These are phyloP conservation scores for Pilaira anomala DNA, from an alignment of 192 early-diverging fungal species.

Conservation along the genomic window DNA sequence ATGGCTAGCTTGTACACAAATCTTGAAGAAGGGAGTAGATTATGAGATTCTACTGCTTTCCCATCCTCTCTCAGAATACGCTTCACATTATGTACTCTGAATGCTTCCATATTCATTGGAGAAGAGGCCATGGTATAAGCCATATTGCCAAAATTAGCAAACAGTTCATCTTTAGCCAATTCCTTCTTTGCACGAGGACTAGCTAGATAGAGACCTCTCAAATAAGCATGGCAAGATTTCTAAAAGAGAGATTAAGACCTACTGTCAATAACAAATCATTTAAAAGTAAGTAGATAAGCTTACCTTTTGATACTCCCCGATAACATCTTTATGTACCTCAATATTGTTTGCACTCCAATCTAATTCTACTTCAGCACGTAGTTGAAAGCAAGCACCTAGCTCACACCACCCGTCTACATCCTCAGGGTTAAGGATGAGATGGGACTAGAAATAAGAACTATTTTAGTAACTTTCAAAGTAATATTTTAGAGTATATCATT, in stretches of 20 bases:
- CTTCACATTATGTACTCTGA: slow-evolving; percentile 24
- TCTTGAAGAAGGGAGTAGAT: neutral
- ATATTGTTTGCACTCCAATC: slow-evolving; percentile 60
- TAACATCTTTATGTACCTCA: slow-evolving; percentile 40
- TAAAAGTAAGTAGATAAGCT: neutral
- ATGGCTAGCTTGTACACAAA: slow-evolving; percentile 41
- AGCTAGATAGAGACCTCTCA: slow-evolving; percentile 21
- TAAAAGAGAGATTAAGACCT: slow-evolving; percentile 17
- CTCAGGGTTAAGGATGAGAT: slow-evolving; percentile 56
- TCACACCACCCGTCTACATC: slow-evolving; percentile 64
- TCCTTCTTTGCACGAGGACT: slow-evolving; percentile 10
- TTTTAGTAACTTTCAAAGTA: neutral
- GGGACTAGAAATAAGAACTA: slow-evolving; percentile 14
- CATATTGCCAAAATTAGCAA: slow-evolving; percentile 50
- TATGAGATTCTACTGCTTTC: neutral
- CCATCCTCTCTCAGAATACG: slow-evolving; percentile 27
- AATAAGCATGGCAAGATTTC: slow-evolving; percentile 65
- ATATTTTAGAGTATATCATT: neutral
- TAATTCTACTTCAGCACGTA: slow-evolving; percentile 64
- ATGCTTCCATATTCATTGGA: slow-evolving; percentile 53
- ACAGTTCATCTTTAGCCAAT: slow-evolving; percentile 31
- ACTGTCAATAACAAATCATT: neutral
- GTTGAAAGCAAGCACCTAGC: slow-evolving; percentile 53
- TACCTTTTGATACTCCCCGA: slow-evolving; percentile 60
- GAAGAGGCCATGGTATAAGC: slow-evolving; percentile 45